Evolutionary conservation across 208 protist genomes (phyloP).

Genomic region (Crithidia sp.): DNA sequence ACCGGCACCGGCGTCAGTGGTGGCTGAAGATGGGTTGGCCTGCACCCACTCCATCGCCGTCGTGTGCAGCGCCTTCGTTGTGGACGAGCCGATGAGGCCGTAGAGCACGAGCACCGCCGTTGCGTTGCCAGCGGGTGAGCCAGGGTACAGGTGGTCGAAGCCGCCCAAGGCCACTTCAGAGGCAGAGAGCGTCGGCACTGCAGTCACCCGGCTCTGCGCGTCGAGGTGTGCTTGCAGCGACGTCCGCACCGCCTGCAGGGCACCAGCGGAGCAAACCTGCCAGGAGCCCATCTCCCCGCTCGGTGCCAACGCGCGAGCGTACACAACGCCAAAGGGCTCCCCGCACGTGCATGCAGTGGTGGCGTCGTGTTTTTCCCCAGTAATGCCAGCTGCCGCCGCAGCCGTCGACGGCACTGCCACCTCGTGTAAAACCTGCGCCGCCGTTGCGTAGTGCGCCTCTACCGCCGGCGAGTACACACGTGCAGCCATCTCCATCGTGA

Average conservation of each 20-base stretch:
- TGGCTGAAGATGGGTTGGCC: neutral
- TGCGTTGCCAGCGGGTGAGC: conserved; percentile 17
- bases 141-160: conserved; percentile 44
- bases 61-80: conserved; percentile 38
- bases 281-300: neutral
- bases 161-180: conserved; percentile 14
- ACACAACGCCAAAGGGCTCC: conserved; percentile 30
- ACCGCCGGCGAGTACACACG: conserved; percentile 67
- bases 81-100: conserved; percentile 54
- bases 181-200: neutral
- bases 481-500: conserved; percentile 52
- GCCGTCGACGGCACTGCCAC: conserved; percentile 8
- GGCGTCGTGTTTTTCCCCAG: neutral
- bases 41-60: conserved; percentile 23
- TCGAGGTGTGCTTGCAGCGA: neutral
- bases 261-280: conserved; percentile 2
- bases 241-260: neutral
- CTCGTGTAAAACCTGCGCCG: conserved; percentile 29
- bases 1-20: neutral
- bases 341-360: conserved; percentile 4
- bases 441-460: conserved; percentile 54
- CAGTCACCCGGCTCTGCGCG: neutral
- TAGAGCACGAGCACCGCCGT: conserved; percentile 56
- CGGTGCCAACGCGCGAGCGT: neutral
- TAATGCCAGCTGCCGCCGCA: neutral